Conservation (phyloP, 805 yeast species). For the Komagataella populi region DNA sequence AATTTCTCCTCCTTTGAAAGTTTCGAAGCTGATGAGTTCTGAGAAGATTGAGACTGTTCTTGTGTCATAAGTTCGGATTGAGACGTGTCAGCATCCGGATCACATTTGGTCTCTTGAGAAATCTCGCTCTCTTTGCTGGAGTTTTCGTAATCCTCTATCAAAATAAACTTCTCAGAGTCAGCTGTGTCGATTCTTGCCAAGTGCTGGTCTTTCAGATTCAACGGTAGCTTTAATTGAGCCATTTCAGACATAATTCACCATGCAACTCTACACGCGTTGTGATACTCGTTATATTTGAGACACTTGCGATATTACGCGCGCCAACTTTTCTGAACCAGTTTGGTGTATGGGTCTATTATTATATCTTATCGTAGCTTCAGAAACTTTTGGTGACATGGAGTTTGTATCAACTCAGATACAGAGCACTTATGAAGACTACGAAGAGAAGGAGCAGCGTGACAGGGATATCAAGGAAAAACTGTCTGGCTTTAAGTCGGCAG, state of each 20-base stretch:
- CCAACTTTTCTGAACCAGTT: not conserved
- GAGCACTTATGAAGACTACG: not conserved
- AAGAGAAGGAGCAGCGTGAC: not conserved
- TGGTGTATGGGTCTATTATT: not conserved
- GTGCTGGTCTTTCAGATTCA: not conserved
- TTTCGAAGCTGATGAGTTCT: not conserved
- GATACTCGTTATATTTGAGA: not conserved
- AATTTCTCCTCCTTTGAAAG: not conserved
- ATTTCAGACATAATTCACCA: not conserved
- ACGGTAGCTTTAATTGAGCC: not conserved
- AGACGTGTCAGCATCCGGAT: not conserved
- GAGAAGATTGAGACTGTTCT: not conserved
- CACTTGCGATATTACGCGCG: not conserved
- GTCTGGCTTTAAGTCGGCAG: not conserved
- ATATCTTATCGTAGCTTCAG: conserved; percentile 3
- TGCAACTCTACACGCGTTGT: not conserved
- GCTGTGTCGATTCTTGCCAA: not conserved
- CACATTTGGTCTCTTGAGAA: not conserved
- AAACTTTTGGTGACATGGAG: conserved; percentile 5
- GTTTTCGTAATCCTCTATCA: not conserved
- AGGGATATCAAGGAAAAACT: not conserved
- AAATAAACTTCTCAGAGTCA: not conserved
- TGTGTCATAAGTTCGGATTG: not conserved
- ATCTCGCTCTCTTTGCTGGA: not conserved
- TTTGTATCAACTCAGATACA: conserved; percentile 1